phyloP scores from a whole-genome alignment of 2,329 filamentous ascomycete species.

The Rasamsonia emersonii region DNA sequence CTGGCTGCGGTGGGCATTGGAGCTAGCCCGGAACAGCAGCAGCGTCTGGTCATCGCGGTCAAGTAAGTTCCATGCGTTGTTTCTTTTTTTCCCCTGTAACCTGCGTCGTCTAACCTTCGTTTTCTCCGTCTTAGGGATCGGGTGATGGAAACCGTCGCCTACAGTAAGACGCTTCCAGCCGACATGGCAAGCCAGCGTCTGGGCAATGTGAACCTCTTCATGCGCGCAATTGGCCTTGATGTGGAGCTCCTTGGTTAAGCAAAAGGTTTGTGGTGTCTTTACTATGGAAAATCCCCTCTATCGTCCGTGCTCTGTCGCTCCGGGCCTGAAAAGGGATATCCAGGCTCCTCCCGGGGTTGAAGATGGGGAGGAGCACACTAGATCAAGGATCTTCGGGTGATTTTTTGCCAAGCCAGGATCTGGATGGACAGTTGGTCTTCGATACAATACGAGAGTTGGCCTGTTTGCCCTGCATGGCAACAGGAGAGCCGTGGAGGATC shows the following conservation, averaged over 20 bases:
- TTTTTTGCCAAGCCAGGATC: too few relatives aligned
- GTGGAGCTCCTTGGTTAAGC: constrained; percentile 63
- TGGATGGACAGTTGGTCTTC: too few relatives aligned
- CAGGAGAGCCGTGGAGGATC: too few relatives aligned
- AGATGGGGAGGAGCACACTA: too few relatives aligned
- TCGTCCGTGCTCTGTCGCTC: too few relatives aligned
- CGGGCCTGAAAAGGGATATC: too few relatives aligned
- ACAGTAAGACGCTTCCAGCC: constrained; percentile 80
- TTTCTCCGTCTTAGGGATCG: constrained; percentile 51
- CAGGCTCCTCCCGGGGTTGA: too few relatives aligned
- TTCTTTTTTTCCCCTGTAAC: not conserved
- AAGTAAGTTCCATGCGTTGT: constrained; percentile 58
- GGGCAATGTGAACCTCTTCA: constrained; percentile 93
- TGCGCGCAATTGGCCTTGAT: constrained; percentile 97
- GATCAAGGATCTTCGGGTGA: too few relatives aligned
- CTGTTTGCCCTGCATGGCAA: too few relatives aligned
- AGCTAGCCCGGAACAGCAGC: constrained; percentile 88
- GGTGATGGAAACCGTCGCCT: constrained; percentile 86
- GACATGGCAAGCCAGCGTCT: constrained; percentile 78
- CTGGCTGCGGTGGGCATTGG: constrained; percentile 90
- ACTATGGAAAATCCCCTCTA: too few relatives aligned
- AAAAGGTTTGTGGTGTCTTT: too few relatives aligned
- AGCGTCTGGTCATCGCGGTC: constrained; percentile 84
- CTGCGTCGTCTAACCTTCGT: constrained; percentile 10
- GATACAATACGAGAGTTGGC: too few relatives aligned